Percentiles rank a stretch among this genome's conserved stretches.
These are phyloP conservation scores for Fabrea salina DNA, from an alignment of 169 alveolate genomes.

Conservation along the genomic window DNA sequence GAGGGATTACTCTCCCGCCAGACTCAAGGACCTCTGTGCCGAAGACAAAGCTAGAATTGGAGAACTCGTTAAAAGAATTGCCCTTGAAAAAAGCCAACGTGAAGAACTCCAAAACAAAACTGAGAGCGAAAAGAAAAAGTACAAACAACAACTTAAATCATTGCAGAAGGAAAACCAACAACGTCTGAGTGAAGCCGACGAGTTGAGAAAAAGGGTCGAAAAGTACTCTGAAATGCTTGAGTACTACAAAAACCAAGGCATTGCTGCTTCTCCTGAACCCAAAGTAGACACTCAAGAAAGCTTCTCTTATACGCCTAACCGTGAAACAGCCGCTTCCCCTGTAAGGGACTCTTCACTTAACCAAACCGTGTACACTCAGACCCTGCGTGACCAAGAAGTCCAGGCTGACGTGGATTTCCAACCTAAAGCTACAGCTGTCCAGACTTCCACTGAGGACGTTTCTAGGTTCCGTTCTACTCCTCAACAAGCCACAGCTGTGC, in stretches of 20 bases:
- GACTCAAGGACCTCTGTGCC: constrained; percentile 78
- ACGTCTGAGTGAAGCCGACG: not conserved
- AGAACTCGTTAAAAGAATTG: constrained; percentile 75
- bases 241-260: not conserved
- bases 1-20: too few species aligned
- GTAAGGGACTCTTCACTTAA: not conserved
- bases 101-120: not conserved
- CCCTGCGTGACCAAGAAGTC: constrained; percentile 23
- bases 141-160: not conserved
- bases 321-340: not conserved
- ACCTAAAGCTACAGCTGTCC: not conserved
- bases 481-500: not conserved
- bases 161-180: not conserved
- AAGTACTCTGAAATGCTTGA: not conserved
- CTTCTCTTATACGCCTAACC: not conserved
- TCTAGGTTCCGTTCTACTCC: not conserved
- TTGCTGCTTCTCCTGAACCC: too few species aligned
- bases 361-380: not conserved
- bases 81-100: constrained; percentile 35
- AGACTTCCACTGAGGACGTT: not conserved
- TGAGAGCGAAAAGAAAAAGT: not conserved
- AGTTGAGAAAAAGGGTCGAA: not conserved
- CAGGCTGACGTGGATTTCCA: not conserved
- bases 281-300: not conserved
- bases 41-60: constrained; percentile 86